A percentile compares a stretch with the other conserved stretches of the same genome.
Conservation (phyloP, 1,139 yeast genomes). For the Debaryomyces coudertii region DNA sequence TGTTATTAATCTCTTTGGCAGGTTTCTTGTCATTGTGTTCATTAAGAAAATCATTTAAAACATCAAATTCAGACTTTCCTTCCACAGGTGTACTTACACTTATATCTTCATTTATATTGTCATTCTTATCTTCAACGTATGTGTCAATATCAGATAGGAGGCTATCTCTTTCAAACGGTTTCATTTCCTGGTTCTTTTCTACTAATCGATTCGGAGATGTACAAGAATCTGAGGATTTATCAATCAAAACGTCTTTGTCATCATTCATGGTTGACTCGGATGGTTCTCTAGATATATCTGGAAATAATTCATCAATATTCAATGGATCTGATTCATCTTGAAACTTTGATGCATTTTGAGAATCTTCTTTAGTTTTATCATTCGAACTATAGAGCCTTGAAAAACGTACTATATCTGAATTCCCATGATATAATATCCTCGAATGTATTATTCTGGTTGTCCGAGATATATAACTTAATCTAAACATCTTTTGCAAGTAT, state of each 20-base stretch:
- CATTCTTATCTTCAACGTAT: not conserved
- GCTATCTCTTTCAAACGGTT: not conserved
- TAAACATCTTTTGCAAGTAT: not conserved
- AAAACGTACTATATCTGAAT: not conserved
- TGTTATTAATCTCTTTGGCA: not conserved
- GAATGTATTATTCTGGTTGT: not conserved
- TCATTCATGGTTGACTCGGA: not conserved
- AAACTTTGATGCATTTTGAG: not conserved
- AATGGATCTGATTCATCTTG: conserved; percentile 2
- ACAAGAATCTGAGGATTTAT: not conserved
- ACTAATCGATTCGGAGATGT: not conserved
- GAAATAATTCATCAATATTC: conserved; percentile 4
- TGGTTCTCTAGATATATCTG: not conserved
- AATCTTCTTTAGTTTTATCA: not conserved
- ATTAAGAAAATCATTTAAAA: conserved; percentile 7
- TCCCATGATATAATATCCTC: not conserved
- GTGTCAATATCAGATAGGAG: conserved; percentile 6
- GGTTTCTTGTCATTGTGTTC: not conserved
- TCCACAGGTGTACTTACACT: not conserved
- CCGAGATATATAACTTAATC: not conserved
- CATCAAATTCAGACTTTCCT: conserved; percentile 5
- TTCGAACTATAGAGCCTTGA: not conserved
- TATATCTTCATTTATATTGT: not conserved
- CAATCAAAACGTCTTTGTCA: not conserved
- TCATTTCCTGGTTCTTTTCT: not conserved